Evolutionary conservation across 2,329 filamentous ascomycete genomes (phyloP).

Genomic region (Diaporthe vexans): DNA sequence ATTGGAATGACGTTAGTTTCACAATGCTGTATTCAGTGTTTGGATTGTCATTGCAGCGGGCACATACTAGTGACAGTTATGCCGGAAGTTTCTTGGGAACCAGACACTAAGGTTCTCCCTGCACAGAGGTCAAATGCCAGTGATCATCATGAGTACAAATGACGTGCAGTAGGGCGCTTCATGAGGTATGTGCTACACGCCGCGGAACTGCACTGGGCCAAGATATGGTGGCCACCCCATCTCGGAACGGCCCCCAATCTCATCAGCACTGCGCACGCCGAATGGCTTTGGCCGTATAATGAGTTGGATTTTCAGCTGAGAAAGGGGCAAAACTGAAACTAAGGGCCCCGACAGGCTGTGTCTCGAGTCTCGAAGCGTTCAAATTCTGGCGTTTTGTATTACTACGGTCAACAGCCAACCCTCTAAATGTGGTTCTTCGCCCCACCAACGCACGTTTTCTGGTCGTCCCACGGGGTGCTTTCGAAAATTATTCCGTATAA

Average conservation of each 20-base stretch:
- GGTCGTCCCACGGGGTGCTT: too few species aligned
- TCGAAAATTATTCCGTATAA: not conserved
- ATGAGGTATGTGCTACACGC: not conserved
- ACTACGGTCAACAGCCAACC: not conserved
- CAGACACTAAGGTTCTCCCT: not conserved
- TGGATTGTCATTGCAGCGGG: not conserved
- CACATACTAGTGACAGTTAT: not conserved
- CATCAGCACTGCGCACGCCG: not conserved
- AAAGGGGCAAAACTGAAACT: not conserved
- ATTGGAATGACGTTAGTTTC: too few species aligned
- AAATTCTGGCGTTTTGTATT: not conserved
- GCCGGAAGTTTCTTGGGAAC: not conserved
- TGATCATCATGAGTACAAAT: not conserved
- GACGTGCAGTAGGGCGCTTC: not conserved
- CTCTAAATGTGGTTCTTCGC: not conserved
- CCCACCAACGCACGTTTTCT: not conserved
- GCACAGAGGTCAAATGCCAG: not conserved
- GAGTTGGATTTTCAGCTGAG: not conserved
- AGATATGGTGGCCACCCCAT: not conserved
- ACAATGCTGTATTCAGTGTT: too few species aligned
- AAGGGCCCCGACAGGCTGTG: not conserved
- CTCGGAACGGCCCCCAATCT: conserved; percentile 3
- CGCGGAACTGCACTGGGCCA: not conserved
- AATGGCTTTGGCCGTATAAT: not conserved
- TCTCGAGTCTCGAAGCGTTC: not conserved